These are phyloP conservation scores for Gastrodia elata DNA, from an alignment of 106 monocot genomes.

Conservation along the genomic window DNA sequence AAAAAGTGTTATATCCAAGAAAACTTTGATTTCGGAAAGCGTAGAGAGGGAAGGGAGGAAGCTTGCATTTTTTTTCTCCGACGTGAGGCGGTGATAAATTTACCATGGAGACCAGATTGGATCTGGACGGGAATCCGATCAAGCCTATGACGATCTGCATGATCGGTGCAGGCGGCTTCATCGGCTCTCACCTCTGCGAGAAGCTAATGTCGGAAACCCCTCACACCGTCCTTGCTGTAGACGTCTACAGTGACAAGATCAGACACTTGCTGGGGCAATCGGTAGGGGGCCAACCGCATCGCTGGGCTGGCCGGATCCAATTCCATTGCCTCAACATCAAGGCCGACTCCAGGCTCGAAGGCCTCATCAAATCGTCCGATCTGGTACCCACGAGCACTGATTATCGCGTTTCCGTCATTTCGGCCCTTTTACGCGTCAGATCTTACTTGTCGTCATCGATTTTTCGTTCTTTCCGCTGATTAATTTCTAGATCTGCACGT, in stretches of 20 bases:
- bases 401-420: background rate
- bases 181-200: constrained; percentile 72
- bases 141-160: constrained; percentile 53
- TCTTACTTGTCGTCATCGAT: background rate
- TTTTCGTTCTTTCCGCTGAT: background rate
- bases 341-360: constrained; percentile 63
- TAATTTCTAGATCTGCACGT: constrained; percentile 7
- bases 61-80: background rate
- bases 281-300: constrained; percentile 15
- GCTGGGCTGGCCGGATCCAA: constrained; percentile 43
- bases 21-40: too few species aligned
- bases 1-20: too few species aligned
- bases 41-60: background rate
- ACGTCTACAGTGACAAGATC: constrained; percentile 77
- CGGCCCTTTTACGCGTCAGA: background rate
- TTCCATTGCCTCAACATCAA: constrained; percentile 84
- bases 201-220: constrained; percentile 54
- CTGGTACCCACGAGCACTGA: constrained; percentile 19
- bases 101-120: constrained; percentile 15
- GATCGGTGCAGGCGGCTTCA: constrained; percentile 75
- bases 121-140: constrained; percentile 60
- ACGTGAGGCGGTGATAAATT: background rate
- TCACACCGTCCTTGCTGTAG: constrained; percentile 52
- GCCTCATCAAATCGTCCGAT: constrained; percentile 67
- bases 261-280: constrained; percentile 35